A percentile compares a stretch with the other conserved stretches of the same genome.
Conservation (phyloP, 2,329 filamentous ascomycete species). For the Trichoderma semiorbis region DNA sequence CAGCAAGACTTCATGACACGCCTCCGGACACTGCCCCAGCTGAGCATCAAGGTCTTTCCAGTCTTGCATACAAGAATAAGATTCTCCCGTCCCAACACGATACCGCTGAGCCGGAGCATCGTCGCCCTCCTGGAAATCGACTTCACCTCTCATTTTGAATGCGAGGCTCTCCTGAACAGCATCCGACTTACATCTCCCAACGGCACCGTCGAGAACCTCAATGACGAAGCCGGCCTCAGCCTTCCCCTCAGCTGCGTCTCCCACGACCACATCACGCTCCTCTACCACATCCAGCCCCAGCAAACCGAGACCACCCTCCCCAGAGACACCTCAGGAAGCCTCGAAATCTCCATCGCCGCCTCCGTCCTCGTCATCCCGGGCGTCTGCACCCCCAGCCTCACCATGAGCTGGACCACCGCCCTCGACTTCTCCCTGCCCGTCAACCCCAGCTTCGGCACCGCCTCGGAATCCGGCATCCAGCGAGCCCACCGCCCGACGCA, state of each 20-base stretch:
- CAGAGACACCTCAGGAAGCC: conserved; percentile 48
- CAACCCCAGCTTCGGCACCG: conserved; percentile 59
- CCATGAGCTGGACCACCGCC: conserved; percentile 64
- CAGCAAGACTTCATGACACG: conserved; percentile 59
- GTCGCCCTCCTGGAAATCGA: conserved; percentile 72
- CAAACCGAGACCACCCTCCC: conserved; percentile 40
- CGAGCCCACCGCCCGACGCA: conserved; percentile 61
- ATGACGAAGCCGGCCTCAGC: conserved; percentile 43
- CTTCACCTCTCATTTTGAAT: conserved; percentile 67
- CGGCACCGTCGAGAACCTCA: conserved; percentile 57
- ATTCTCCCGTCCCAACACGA: conserved; percentile 62
- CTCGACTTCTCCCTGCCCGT: conserved; percentile 67
- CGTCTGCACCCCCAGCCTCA: conserved; percentile 57
- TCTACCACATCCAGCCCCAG: conserved; percentile 62
- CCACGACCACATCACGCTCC: conserved; percentile 71
- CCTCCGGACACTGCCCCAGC: conserved; percentile 60
- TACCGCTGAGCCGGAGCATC: conserved; percentile 56
- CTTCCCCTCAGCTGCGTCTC: conserved; percentile 61
- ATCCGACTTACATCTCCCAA: conserved; percentile 57
- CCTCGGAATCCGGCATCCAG: conserved; percentile 54
- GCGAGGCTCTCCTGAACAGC: conserved; percentile 58
- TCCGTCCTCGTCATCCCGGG: conserved; percentile 53
- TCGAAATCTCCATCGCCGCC: conserved; percentile 60
- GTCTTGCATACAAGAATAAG: conserved; percentile 69
- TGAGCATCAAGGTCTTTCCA: conserved; percentile 63